These are phyloP conservation scores for Setaria viridis DNA, from an alignment of 202 grass and related monocot genomes.

Conservation along the genomic window DNA sequence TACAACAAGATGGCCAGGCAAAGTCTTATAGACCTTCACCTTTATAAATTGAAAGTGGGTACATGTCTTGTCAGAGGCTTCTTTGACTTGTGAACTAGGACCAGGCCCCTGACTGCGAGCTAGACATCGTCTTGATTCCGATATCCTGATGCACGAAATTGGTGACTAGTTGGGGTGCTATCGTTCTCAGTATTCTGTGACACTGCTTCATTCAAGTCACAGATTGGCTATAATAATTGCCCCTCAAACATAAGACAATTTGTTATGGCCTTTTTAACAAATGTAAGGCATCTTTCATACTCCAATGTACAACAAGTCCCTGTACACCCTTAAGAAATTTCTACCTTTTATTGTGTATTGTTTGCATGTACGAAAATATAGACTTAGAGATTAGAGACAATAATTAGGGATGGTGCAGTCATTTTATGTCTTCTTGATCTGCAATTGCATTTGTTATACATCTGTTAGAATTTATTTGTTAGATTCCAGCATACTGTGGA, in stretches of 20 bases:
- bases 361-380: conserved; percentile 2
- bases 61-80: not conserved
- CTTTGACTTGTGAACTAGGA: not conserved
- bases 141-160: not conserved
- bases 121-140: not conserved
- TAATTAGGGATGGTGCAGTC: not conserved
- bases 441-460: not conserved
- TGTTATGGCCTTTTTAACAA: not conserved
- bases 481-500: conserved; percentile 22
- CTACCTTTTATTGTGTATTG: not conserved
- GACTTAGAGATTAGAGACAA: not conserved
- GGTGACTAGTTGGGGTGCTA: not conserved
- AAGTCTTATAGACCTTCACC: not conserved
- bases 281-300: not conserved
- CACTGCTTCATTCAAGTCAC: not conserved
- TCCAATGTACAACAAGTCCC: not conserved
- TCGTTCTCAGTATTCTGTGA: not conserved
- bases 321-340: not conserved
- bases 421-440: not conserved
- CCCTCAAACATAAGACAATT: not conserved
- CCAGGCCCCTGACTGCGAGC: not conserved
- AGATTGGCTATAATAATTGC: not conserved
- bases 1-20: not conserved
- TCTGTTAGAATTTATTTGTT: conserved; percentile 16
- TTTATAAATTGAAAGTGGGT: not conserved